Percentiles rank a stretch among this genome's conserved stretches.
phyloP scores from a whole-genome alignment of 73 alveolate species.

The Paramecium sonneborni region DNA sequence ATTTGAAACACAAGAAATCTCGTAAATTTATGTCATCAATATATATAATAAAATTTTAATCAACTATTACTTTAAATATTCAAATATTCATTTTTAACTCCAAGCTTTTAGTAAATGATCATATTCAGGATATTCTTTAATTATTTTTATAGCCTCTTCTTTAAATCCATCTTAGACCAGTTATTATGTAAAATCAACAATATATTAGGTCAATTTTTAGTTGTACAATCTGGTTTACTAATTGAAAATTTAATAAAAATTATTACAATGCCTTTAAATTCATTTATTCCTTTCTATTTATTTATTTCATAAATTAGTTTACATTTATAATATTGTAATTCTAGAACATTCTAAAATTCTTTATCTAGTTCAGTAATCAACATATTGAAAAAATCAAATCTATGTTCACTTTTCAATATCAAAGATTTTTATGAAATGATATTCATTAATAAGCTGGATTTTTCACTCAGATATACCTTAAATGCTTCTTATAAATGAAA shows the following conservation, averaged over 20 bases:
- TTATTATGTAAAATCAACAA: neutral
- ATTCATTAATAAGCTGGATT: conserved; percentile 7
- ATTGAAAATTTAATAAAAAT: neutral
- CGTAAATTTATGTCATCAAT: neutral
- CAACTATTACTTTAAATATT: neutral
- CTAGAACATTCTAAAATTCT: neutral
- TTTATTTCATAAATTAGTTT: neutral
- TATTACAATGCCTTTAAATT: neutral
- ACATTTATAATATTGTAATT: neutral
- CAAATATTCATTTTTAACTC: neutral
- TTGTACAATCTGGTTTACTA: neutral
- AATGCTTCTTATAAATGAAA: conserved; percentile 5
- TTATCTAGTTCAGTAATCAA: neutral
- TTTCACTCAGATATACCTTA: neutral
- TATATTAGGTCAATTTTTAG: neutral
- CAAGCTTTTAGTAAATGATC: conserved; percentile 6
- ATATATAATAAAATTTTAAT: neutral
- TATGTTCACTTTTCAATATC: neutral
- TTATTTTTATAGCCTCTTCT: neutral
- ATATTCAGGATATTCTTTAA: neutral
- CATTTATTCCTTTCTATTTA: neutral
- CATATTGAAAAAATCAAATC: neutral
- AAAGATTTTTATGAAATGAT: neutral
- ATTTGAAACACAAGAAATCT: neutral
- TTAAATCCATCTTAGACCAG: neutral